Evolutionary conservation across 768 basidiomycete species (phyloP).

Genomic region (Boletus sp.): DNA sequence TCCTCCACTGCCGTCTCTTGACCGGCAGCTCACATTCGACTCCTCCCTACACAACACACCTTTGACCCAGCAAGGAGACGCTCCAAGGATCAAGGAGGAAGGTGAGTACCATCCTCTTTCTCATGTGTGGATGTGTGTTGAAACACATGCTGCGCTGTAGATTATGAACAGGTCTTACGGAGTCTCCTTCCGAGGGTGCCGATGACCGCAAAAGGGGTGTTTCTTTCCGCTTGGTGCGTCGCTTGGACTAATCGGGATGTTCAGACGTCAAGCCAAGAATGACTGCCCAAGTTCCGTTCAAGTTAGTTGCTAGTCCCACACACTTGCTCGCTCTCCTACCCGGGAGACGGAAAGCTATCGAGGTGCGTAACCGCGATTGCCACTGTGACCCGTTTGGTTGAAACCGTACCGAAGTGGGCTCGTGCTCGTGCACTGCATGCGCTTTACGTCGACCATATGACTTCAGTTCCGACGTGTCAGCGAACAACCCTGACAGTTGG

Average conservation of each 20-base stretch:
- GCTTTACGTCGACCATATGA: constrained; percentile 34
- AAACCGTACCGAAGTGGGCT: constrained; percentile 36
- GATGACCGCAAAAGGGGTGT: constrained; percentile 41
- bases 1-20: constrained; percentile 27
- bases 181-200: constrained; percentile 40
- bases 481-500: constrained; percentile 33
- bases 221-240: background rate
- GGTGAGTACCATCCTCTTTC: constrained; percentile 12
- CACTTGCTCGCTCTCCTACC: constrained; percentile 36
- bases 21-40: constrained; percentile 14
- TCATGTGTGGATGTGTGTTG: background rate
- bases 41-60: background rate
- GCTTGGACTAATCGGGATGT: background rate
- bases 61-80: background rate
- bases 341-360: constrained; percentile 47
- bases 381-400: background rate
- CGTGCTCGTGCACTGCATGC: constrained; percentile 40
- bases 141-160: constrained; percentile 19
- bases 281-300: constrained; percentile 35
- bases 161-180: constrained; percentile 31
- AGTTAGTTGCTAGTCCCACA: constrained; percentile 32
- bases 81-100: constrained; percentile 10
- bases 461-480: constrained; percentile 16
- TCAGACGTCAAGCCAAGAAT: constrained; percentile 37
- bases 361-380: constrained; percentile 33